Evolutionary conservation across 2,329 filamentous ascomycete species (phyloP).

Genomic region (Balansia obtecta): DNA sequence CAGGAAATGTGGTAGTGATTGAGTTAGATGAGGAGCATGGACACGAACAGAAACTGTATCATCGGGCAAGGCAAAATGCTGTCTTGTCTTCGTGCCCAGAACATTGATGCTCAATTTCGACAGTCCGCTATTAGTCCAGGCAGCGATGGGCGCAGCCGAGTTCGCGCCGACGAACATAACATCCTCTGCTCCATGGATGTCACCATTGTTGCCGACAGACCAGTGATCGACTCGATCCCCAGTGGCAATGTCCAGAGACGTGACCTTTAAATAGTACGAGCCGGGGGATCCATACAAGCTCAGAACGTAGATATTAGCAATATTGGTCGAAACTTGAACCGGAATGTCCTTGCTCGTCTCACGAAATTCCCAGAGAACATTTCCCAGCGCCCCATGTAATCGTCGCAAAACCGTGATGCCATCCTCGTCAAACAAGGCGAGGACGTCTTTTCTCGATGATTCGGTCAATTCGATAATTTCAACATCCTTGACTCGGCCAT

Average conservation of each 20-base stretch:
- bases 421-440: conserved; percentile 54
- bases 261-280: conserved; percentile 66
- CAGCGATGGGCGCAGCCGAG: conserved; percentile 60
- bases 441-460: conserved; percentile 52
- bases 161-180: conserved; percentile 68
- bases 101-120: conserved; percentile 60
- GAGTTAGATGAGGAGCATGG: conserved; percentile 60
- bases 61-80: conserved; percentile 38
- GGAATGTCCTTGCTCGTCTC: conserved; percentile 58
- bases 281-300: conserved; percentile 57
- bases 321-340: conserved; percentile 61
- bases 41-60: conserved; percentile 44
- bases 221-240: conserved; percentile 64
- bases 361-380: conserved; percentile 65
- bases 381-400: conserved; percentile 60
- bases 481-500: conserved; percentile 50
- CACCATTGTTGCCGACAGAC: conserved; percentile 59
- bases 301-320: conserved; percentile 62
- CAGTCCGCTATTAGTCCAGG: conserved; percentile 55
- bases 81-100: conserved; percentile 45
- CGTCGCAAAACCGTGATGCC: conserved; percentile 50
- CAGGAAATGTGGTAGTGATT: conserved; percentile 70
- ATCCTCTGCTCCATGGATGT: conserved; percentile 50
- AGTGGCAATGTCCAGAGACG: conserved; percentile 57
- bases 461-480: conserved; percentile 66